These are phyloP conservation scores for Tuber magnatum DNA, from an alignment of 495 filamentous ascomycete species.

Conservation along the genomic window DNA sequence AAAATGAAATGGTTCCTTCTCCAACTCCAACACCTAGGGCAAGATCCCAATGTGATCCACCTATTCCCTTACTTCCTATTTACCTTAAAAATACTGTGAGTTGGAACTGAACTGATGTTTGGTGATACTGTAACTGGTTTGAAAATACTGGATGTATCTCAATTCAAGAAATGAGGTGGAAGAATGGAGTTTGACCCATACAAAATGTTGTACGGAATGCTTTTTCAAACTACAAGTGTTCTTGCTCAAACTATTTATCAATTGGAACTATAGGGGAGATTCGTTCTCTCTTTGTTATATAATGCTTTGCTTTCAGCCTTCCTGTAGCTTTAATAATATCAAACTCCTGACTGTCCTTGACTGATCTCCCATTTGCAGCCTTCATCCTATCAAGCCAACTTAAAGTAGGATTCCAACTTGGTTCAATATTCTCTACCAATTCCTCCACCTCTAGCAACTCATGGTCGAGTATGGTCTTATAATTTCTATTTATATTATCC, in stretches of 20 bases:
- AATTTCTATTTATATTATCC: no score
- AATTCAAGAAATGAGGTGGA: background rate
- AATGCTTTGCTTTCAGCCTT: no score
- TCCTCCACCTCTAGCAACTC: no score
- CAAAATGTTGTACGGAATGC: background rate
- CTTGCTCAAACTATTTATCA: constrained; percentile 5
- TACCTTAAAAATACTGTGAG: constrained; percentile 3
- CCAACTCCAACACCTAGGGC: background rate
- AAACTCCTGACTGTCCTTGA: no score
- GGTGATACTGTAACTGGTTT: background rate
- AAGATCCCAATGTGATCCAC: background rate
- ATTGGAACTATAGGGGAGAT: background rate
- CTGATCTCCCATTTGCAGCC: no score
- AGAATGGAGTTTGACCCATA: background rate
- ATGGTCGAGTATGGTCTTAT: no score
- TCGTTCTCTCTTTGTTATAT: no score
- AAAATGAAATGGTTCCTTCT: background rate
- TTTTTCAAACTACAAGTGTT: background rate
- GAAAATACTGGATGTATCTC: constrained; percentile 3
- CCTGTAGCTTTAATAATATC: no score
- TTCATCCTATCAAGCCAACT: no score
- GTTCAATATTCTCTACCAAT: no score
- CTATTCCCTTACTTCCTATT: background rate
- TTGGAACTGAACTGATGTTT: constrained; percentile 9
- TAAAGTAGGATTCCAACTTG: no score